These are phyloP conservation scores for Teunomyces kruisii DNA, from an alignment of 805 yeast genomes.

Conservation along the genomic window DNA sequence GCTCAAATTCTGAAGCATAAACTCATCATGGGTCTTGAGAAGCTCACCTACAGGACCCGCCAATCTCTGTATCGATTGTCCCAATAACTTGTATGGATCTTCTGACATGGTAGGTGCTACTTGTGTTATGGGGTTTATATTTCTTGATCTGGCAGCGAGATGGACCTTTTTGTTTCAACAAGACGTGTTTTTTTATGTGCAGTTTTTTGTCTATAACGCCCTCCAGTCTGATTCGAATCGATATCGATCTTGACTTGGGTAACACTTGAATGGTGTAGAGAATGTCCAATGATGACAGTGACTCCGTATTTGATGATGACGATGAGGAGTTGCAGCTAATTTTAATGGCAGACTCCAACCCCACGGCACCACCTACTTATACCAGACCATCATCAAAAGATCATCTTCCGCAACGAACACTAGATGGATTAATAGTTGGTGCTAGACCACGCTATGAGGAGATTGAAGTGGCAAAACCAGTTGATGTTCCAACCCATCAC, in stretches of 20 bases:
- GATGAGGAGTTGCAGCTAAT: slow-evolving; percentile 9
- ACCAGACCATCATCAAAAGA: neutral
- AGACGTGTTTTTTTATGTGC: neutral
- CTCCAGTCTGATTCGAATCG: too few species aligned
- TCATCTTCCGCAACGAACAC: neutral
- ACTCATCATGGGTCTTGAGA: slow-evolving; percentile 27
- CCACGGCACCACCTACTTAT: neutral
- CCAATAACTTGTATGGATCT: slow-evolving; percentile 27
- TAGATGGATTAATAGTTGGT: neutral
- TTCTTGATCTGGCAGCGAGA: neutral
- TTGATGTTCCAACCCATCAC: slow-evolving; percentile 10
- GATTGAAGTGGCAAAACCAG: neutral
- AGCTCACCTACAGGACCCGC: slow-evolving; percentile 25
- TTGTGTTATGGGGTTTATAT: neutral
- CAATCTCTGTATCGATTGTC: slow-evolving; percentile 21
- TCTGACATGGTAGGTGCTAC: neutral
- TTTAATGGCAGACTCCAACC: neutral
- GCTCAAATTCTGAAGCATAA: slow-evolving; percentile 26
- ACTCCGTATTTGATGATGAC: slow-evolving; percentile 11
- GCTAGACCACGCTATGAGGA: neutral
- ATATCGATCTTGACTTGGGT: neutral
- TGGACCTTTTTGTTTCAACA: neutral
- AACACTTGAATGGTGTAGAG: neutral
- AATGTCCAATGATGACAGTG: slow-evolving; percentile 7
- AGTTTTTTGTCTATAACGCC: neutral